Conservation (phyloP, 139 green algal genomes). For the Mychonastes homosphaera region DNA sequence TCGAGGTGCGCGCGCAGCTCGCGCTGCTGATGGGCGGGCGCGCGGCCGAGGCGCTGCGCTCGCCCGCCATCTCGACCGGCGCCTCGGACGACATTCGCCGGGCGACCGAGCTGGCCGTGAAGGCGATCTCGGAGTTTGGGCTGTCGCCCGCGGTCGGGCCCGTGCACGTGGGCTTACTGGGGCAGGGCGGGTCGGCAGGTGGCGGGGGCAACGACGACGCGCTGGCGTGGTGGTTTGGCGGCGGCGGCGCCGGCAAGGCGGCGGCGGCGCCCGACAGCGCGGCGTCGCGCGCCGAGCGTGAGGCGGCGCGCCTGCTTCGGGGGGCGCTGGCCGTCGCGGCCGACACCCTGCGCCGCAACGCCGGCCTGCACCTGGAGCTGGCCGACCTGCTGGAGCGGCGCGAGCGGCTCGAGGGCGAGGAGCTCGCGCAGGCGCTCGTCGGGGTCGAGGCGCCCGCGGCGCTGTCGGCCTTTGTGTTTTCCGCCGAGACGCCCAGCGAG, state of each 20-base stretch:
- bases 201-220: slow-evolving; percentile 15
- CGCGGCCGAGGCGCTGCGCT: slow-evolving; percentile 76
- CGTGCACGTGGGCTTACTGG: slow-evolving; percentile 59
- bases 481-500: too few species aligned
- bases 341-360: slow-evolving; percentile 49
- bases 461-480: neutral
- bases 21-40: slow-evolving; percentile 80
- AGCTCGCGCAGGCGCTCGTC: slow-evolving; percentile 34
- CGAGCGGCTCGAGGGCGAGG: slow-evolving; percentile 52
- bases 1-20: slow-evolving; percentile 76
- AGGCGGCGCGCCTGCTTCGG: slow-evolving; percentile 57
- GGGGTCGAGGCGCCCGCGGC: slow-evolving; percentile 17
- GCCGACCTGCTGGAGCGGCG: slow-evolving; percentile 27
- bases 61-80: slow-evolving; percentile 30
- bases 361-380: slow-evolving; percentile 33
- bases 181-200: slow-evolving; percentile 48
- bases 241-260: neutral
- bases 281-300: slow-evolving; percentile 28
- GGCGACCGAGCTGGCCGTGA: slow-evolving; percentile 74
- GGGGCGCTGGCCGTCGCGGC: slow-evolving; percentile 53
- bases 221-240: slow-evolving; percentile 6
- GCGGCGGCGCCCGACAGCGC: too few species aligned
- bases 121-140: slow-evolving; percentile 35
- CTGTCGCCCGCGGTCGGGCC: slow-evolving; percentile 62
- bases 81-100: slow-evolving; percentile 80